A percentile compares a stretch with the other conserved stretches of the same genome.
These are phyloP conservation scores for Saccharomycopsis hybrid DNA, from an alignment of 1,139 yeast species.

Conservation along the genomic window DNA sequence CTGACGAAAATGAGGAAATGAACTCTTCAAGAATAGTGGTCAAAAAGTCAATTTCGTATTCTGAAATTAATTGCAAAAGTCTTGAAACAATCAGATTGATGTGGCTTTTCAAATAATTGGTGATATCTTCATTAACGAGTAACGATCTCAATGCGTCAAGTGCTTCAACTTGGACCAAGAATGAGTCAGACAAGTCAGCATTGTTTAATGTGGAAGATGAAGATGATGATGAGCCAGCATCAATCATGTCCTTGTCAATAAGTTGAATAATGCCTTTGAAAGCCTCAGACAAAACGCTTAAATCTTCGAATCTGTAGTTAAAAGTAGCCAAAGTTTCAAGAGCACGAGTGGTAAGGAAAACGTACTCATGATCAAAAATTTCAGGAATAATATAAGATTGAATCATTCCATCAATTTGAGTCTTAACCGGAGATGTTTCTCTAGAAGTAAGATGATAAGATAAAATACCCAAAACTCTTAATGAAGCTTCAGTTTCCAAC, in stretches of 20 bases:
- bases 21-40: slow-evolving; percentile 92
- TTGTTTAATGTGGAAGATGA: background rate
- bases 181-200: slow-evolving; percentile 31
- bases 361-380: slow-evolving; percentile 47
- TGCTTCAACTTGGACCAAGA: slow-evolving; percentile 82
- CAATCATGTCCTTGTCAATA: slow-evolving; percentile 30
- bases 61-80: slow-evolving; percentile 67
- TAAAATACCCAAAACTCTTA: slow-evolving; percentile 71
- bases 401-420: slow-evolving; percentile 68
- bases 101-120: slow-evolving; percentile 58
- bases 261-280: slow-evolving; percentile 62
- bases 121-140: slow-evolving; percentile 60
- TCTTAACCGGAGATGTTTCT: slow-evolving; percentile 45
- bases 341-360: slow-evolving; percentile 78
- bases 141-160: slow-evolving; percentile 83
- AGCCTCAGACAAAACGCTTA: slow-evolving; percentile 47
- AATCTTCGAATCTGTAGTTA: slow-evolving; percentile 47
- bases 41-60: slow-evolving; percentile 79
- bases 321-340: slow-evolving; percentile 67
- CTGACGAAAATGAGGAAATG: slow-evolving; percentile 81
- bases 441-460: slow-evolving; percentile 44
- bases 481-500: slow-evolving; percentile 73
- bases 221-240: no score
- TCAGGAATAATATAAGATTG: slow-evolving; percentile 63
- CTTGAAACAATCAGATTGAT: slow-evolving; percentile 81